Percentiles rank a stretch among this genome's conserved stretches.
phyloP scores from a whole-genome alignment of 345 rosid genomes.

The Eucalyptus viminalis region DNA sequence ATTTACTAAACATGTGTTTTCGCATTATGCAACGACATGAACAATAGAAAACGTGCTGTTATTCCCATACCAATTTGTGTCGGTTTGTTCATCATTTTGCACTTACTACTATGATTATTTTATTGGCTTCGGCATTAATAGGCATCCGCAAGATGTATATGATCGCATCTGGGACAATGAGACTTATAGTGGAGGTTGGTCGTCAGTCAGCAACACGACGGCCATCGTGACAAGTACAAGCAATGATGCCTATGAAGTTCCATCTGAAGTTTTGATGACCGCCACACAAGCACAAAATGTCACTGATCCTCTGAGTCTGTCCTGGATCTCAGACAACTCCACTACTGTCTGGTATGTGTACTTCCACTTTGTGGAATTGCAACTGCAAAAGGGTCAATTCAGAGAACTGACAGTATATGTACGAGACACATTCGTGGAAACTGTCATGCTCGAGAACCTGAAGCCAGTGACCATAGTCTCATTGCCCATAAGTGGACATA shows the following conservation, averaged over 20 bases:
- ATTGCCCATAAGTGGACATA: too few species aligned
- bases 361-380: constrained; percentile 2
- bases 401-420: background rate
- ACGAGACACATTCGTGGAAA: rapidly evolving
- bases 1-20: background rate
- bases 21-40: background rate
- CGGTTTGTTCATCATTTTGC: background rate
- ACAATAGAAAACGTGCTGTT: background rate
- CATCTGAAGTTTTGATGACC: too few species aligned
- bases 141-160: background rate
- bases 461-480: background rate
- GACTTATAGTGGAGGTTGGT: background rate
- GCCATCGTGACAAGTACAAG: too few species aligned
- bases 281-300: too few species aligned
- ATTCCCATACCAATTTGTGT: background rate
- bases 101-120: background rate
- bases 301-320: rapidly evolving
- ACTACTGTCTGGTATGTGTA: background rate
- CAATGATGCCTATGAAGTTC: too few species aligned
- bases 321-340: rapidly evolving
- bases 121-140: background rate
- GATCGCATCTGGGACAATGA: background rate
- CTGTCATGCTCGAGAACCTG: background rate
- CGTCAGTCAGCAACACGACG: rapidly evolving
- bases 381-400: background rate